Evolutionary conservation across 2,329 filamentous ascomycete genomes (phyloP).

Genomic region (Claviceps pazoutovae): DNA sequence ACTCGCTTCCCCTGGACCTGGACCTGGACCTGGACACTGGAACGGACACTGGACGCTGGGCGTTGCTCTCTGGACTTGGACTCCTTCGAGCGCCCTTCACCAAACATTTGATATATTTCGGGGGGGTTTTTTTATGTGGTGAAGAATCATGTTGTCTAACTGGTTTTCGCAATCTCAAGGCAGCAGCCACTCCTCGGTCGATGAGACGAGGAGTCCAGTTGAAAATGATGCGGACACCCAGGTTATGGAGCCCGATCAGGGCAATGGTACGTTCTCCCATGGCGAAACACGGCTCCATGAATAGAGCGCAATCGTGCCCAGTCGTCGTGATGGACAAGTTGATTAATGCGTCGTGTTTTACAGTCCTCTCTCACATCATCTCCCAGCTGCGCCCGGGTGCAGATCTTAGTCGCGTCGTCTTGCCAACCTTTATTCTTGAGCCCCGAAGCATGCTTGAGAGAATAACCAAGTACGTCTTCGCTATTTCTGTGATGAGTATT

Average conservation of each 20-base stretch:
- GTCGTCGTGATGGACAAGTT: background rate
- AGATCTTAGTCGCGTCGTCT: conserved; percentile 82
- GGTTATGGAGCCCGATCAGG: conserved; percentile 80
- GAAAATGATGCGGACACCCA: conserved; percentile 55
- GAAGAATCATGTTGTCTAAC: conserved; percentile 25
- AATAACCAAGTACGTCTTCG: conserved; percentile 77
- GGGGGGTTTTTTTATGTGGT: background rate
- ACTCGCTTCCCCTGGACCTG: background rate
- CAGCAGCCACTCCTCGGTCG: conserved; percentile 40
- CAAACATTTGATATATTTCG: too few species aligned
- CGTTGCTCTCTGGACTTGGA: too few species aligned
- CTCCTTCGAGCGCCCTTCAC: too few species aligned
- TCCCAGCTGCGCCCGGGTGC: conserved; percentile 91
- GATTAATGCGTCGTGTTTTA: background rate
- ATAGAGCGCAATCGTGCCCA: background rate
- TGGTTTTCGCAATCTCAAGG: conserved; percentile 29
- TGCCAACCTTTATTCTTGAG: conserved; percentile 96
- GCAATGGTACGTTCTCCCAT: conserved; percentile 56
- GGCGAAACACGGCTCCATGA: background rate
- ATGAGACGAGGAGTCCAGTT: conserved; percentile 31
- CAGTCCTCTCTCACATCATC: conserved; percentile 93
- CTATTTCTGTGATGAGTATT: background rate
- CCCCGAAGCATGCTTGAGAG: conserved; percentile 95
- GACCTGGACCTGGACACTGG: background rate
- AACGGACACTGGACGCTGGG: background rate